These are phyloP conservation scores for Castanopsis chinensis DNA, from an alignment of 306 rosid species.

Conservation along the genomic window DNA sequence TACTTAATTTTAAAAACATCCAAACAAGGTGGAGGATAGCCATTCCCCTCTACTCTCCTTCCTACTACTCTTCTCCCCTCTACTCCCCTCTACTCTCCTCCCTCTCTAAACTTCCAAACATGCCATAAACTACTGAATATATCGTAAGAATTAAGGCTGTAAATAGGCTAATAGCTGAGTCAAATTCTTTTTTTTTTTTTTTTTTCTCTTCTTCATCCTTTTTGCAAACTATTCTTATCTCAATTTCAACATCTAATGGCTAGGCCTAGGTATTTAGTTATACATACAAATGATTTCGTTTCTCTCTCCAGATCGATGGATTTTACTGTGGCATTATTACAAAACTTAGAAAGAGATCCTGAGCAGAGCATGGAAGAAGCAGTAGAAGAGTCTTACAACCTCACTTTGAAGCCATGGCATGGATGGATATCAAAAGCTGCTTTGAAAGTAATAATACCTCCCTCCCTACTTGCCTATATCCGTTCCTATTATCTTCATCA, in stretches of 20 bases:
- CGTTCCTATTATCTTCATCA: neutral
- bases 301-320: conserved; percentile 60
- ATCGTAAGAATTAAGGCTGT: neutral
- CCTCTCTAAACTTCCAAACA: too few species aligned
- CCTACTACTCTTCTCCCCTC: too few species aligned
- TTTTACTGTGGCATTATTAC: conserved; percentile 57
- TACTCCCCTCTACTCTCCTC: too few species aligned
- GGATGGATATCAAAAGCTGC: conserved; percentile 98
- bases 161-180: neutral
- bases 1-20: too few species aligned
- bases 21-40: too few species aligned
- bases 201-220: neutral
- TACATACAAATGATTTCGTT: neutral
- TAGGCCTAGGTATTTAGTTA: neutral
- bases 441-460: conserved; percentile 51
- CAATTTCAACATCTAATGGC: neutral
- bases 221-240: neutral
- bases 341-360: conserved; percentile 44
- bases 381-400: conserved; percentile 70
- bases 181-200: neutral
- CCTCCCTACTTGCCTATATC: neutral
- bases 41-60: too few species aligned
- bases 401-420: conserved; percentile 83
- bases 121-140: too few species aligned
- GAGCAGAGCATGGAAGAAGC: conserved; percentile 61